Evolutionary conservation across 768 basidiomycete genomes (phyloP), one percentile per base, ranked within the genome.

Genomic region (Trametes gibbosa): DNA sequence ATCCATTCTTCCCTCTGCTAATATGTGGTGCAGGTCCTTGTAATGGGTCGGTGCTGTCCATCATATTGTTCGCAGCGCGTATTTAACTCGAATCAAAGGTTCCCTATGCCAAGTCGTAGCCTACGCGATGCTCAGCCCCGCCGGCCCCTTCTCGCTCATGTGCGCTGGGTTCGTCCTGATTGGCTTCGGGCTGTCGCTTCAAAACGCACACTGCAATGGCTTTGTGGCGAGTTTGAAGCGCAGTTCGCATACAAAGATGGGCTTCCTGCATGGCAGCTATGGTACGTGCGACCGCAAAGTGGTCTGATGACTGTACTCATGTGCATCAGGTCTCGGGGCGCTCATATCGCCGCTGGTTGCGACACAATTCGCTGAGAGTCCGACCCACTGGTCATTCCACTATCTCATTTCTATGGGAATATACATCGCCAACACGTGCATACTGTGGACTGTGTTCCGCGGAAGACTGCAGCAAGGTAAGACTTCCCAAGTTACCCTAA

Each of bases 121-220:
- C 1, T 89, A 84, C 65, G 66, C 73, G 10, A 71, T 89, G 12
- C 78, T 82, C 66, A 73, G 77, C 5, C 68, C 84, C 13, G 82
- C 76, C 5, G 83, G 81, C 1, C 86, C 87, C 0, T 90, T 88
- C 68, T 83, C 85, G 12, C 75, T 80, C 2, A 85, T 88, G 65
- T 80, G 83, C 17, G 64, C 83, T 37, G 76, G 70, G 5, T 81
- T 75, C 62, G 67, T 68, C 9, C 56, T 83, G 24, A 74, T 73
- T 6, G 85, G 85, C 5, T 73, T 82, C 24, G 83, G 83, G 1
- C 63, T 78, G 9, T 55, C 71, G 19, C 56, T 70, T 12, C 63
- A 88, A 81, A 84, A 87, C 59, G 86, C 88, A 0, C 87, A 88
- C 73, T 80, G 86, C 1, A 87, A 87, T 66, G 86, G 84, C 6